Conservation (phyloP, 805 yeast genomes). For the Saccharomycopsis sp. region DNA sequence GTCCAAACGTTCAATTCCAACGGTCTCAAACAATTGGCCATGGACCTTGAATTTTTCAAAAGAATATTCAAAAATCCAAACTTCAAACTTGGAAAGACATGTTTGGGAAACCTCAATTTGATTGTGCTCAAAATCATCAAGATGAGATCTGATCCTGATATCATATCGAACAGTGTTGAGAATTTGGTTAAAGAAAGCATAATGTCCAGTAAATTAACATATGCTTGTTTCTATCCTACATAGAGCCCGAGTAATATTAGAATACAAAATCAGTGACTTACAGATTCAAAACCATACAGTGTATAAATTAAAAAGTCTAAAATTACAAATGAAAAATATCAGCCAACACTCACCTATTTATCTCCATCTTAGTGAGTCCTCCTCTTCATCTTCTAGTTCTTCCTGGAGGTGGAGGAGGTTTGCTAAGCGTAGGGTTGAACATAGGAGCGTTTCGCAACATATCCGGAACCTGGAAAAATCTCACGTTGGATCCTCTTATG, state of each 20-base stretch:
- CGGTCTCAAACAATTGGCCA: conserved; percentile 44
- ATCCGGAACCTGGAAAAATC: conserved; percentile 83
- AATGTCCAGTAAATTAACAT: background rate
- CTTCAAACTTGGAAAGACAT: conserved; percentile 18
- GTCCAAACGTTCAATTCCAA: conserved; percentile 39
- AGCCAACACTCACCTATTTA: background rate
- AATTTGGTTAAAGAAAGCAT: conserved; percentile 12
- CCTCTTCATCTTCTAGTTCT: conserved; percentile 46
- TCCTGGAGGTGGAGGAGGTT: conserved; percentile 67
- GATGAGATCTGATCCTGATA: conserved; percentile 12
- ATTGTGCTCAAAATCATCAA: conserved; percentile 13
- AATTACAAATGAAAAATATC: background rate
- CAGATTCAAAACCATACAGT: too few relatives aligned
- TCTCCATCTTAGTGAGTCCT: background rate
- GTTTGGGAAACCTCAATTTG: conserved; percentile 10
- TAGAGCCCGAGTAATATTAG: background rate
- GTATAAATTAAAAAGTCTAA: background rate
- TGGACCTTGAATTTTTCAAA: conserved; percentile 49
- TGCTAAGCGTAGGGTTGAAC: conserved; percentile 50
- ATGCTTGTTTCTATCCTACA: conserved; percentile 4
- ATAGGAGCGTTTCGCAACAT: conserved; percentile 84
- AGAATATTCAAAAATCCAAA: conserved; percentile 17
- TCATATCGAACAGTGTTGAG: conserved; percentile 14
- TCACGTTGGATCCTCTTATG: conserved; percentile 84
- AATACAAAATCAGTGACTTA: too few relatives aligned